phyloP scores from a whole-genome alignment of 352 stramenopile genomes.

The Phytophthora hybrid region DNA sequence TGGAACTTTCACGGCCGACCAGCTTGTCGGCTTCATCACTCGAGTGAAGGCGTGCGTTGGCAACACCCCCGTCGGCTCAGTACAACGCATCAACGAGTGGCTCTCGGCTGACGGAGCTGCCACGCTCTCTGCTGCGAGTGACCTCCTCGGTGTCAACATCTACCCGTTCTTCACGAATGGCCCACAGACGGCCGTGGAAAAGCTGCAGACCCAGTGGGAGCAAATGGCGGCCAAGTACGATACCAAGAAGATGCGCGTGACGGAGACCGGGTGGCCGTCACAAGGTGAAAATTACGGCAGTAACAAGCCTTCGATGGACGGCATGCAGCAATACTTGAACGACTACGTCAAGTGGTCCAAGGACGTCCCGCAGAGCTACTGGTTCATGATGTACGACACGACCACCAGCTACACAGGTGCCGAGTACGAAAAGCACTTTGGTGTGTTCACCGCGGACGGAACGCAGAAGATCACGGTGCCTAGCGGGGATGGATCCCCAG shows the following conservation, averaged over 20 bases:
- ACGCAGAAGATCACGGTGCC: constrained; percentile 52
- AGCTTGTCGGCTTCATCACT: constrained; percentile 61
- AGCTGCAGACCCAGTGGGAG: constrained; percentile 63
- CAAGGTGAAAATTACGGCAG: constrained; percentile 39
- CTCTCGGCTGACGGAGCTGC: constrained; percentile 41
- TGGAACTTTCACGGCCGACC: constrained; percentile 42
- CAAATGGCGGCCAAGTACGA: constrained; percentile 58
- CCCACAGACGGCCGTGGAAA: constrained; percentile 51
- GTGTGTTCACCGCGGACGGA: constrained; percentile 51
- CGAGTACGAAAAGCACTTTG: constrained; percentile 74
- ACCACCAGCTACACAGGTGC: constrained; percentile 50
- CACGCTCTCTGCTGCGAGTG: constrained; percentile 38
- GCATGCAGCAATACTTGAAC: constrained; percentile 52
- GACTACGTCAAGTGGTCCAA: constrained; percentile 58
- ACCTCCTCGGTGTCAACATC: constrained; percentile 70
- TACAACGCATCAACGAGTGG: constrained; percentile 86
- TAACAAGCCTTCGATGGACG: constrained; percentile 50
- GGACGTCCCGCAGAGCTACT: constrained; percentile 49
- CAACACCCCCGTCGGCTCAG: constrained; percentile 60
- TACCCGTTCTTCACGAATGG: constrained; percentile 79
- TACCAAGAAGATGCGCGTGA: constrained; percentile 53
- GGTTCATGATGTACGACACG: constrained; percentile 81
- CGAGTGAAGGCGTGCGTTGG: constrained; percentile 64
- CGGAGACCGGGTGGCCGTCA: constrained; percentile 74
- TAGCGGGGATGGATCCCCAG: constrained; percentile 10